These are phyloP conservation scores for Neurospora sp. DNA, from an alignment of 495 filamentous ascomycete genomes.

Conservation along the genomic window DNA sequence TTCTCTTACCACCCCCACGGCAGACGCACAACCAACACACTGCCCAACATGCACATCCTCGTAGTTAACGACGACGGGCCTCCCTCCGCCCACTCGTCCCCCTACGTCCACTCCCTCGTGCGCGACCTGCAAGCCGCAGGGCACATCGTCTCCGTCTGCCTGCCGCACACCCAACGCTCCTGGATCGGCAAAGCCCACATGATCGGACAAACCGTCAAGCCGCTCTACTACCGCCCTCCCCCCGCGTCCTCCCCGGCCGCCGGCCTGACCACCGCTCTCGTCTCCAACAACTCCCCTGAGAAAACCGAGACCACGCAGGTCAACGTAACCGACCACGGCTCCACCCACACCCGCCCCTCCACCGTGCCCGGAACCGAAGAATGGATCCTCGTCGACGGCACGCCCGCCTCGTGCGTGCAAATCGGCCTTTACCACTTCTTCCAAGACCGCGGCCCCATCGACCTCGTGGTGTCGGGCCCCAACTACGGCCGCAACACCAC, in stretches of 20 bases:
- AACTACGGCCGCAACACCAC: constrained; percentile 96
- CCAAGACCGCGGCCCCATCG: constrained; percentile 62
- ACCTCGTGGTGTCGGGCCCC: constrained; percentile 81
- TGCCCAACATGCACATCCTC: constrained; percentile 31
- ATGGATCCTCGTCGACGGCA: constrained; percentile 87
- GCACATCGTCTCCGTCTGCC: constrained; percentile 76
- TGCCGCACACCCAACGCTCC: constrained; percentile 84
- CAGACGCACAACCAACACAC: background rate
- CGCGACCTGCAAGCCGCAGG: constrained; percentile 64
- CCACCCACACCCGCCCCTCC: constrained; percentile 43
- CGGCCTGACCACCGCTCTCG: constrained; percentile 16
- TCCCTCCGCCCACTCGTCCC: constrained; percentile 79
- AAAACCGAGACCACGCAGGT: constrained; percentile 30
- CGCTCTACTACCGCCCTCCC: constrained; percentile 73
- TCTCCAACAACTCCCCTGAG: constrained; percentile 11
- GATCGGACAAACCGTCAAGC: constrained; percentile 72
- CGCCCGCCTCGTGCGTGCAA: constrained; percentile 79
- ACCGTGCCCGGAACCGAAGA: constrained; percentile 58
- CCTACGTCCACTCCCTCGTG: constrained; percentile 84
- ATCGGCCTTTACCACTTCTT: constrained; percentile 86
- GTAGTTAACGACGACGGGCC: constrained; percentile 87
- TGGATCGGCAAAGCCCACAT: constrained; percentile 99
- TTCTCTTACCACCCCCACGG: too few relatives aligned
- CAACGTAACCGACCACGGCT: constrained; percentile 38
- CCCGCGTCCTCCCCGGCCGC: constrained; percentile 38